Base-by-base conservation (phyloP, 2,329 filamentous ascomycete genomes). In the Malbranchea zuffiana region DNA sequence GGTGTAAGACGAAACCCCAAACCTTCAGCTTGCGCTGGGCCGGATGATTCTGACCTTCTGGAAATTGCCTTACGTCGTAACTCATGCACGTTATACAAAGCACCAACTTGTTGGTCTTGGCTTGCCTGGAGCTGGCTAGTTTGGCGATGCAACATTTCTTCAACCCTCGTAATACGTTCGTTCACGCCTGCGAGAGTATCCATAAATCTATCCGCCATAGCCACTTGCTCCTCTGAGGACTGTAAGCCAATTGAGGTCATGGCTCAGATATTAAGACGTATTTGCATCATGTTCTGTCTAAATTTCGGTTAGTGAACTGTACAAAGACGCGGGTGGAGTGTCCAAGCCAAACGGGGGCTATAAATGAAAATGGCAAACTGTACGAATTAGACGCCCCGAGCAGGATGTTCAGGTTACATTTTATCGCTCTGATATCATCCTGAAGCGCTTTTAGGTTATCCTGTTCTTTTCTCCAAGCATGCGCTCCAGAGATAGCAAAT, bases 371-470 rank as follows among this genome's bases (percentile, higher is more conserved):
- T 36, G 13, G 31, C 21, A 17, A 30, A 23, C 32, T 50, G 30
- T 49, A 53, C 49, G 48, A 56, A 37, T 52, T 50, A 11, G 47
- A 50, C 1, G 51, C 49, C 2, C 52, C 53, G 11, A 52, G 47
- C 34, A 53, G 41, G 16, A 55, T 46, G 33, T 54, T 56, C 21
- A 54, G 30, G 31, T 44, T 53, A 29, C 45, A 49, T 37, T 54
- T 54, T 30, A 55, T 42, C 2, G 46, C 43, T 7, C 46, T 44
- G 26, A 54, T 47, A 17, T 49, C 49, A 21, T 49, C 47, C 31
- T 54, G 53, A 25, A 55, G 36, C 3, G 23, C 35, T 30, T 51
- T 48, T 7, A 55, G 36, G 20, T 38, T 48, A 13, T 25, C 28
- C 26, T 53, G 51, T 23, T 50, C 41, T 11, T 44, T 50, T 19